These are phyloP conservation scores for Eucalyptus brandiana DNA, from an alignment of 345 rosid species.

Conservation along the genomic window DNA sequence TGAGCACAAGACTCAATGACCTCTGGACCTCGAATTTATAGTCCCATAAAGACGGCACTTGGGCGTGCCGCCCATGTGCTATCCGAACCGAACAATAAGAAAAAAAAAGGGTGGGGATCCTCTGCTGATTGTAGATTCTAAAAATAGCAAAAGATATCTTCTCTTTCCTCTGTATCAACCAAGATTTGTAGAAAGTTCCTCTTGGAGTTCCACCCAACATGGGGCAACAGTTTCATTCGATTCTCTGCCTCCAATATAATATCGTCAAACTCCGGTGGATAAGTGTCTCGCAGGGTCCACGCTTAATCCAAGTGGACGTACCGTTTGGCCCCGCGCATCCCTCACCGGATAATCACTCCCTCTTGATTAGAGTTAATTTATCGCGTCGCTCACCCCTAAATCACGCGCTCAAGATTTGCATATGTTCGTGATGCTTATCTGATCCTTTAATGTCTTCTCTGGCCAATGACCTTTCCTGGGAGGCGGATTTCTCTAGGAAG, in stretches of 20 bases:
- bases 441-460: background rate
- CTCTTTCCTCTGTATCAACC: background rate
- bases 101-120: background rate
- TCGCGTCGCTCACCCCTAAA: background rate
- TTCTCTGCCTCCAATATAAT: background rate
- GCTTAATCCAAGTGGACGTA: slow-evolving; percentile 7
- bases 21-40: slow-evolving; percentile 3
- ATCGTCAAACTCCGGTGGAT: slow-evolving; percentile 3
- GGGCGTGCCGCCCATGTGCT: slow-evolving; percentile 25
- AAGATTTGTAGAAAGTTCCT: background rate
- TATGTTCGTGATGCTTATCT: background rate
- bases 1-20: background rate
- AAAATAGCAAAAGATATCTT: background rate
- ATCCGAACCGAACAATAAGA: background rate
- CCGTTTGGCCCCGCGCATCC: background rate
- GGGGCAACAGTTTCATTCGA: background rate
- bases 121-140: background rate
- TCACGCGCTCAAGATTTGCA: background rate
- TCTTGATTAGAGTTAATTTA: background rate
- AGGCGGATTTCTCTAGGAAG: background rate
- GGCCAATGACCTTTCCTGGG: background rate
- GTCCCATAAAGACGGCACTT: slow-evolving; percentile 1
- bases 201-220: background rate
- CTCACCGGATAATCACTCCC: slow-evolving; percentile 1
- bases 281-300: slow-evolving; percentile 41